phyloP scores from a whole-genome alignment of 2,329 filamentous ascomycete genomes.

The Chaetomium globosum region DNA sequence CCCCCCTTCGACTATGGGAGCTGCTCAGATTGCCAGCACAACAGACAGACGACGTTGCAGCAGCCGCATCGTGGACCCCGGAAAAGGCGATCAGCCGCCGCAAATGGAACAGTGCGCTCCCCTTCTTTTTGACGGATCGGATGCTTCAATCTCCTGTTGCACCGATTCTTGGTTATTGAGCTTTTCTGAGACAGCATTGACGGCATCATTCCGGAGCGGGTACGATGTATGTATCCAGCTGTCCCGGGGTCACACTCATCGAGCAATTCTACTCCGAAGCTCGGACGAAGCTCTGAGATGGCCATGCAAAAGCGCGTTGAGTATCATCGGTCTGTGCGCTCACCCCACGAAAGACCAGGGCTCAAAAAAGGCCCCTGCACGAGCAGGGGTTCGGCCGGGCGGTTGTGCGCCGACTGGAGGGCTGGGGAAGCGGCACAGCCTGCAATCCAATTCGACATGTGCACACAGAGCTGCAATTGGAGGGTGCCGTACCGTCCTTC shows the following conservation, averaged over 20 bases:
- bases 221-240: too few relatives aligned
- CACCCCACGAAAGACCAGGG: slow-evolving; percentile 11
- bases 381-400: not conserved
- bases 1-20: not conserved
- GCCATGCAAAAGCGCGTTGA: not conserved
- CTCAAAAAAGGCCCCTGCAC: slow-evolving; percentile 11
- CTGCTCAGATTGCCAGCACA: slow-evolving; percentile 10
- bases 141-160: not conserved
- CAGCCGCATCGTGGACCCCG: slow-evolving; percentile 14
- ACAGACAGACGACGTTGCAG: slow-evolving; percentile 10
- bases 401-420: slow-evolving; percentile 10
- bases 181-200: slow-evolving; percentile 13
- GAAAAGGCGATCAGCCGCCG: slow-evolving; percentile 13
- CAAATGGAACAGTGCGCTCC: not conserved
- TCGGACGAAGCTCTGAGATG: slow-evolving; percentile 1
- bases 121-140: not conserved
- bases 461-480: not conserved
- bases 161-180: not conserved
- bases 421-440: slow-evolving; percentile 8
- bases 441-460: slow-evolving; percentile 1
- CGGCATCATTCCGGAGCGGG: slow-evolving; percentile 7
- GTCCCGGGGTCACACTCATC: not conserved
- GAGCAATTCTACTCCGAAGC: not conserved
- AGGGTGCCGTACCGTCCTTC: not conserved
- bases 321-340: not conserved